Evolutionary conservation across 192 early-diverging fungal genomes (phyloP), one percentile per base, ranked within the genome.

Genomic region (Coemansia sp.): DNA sequence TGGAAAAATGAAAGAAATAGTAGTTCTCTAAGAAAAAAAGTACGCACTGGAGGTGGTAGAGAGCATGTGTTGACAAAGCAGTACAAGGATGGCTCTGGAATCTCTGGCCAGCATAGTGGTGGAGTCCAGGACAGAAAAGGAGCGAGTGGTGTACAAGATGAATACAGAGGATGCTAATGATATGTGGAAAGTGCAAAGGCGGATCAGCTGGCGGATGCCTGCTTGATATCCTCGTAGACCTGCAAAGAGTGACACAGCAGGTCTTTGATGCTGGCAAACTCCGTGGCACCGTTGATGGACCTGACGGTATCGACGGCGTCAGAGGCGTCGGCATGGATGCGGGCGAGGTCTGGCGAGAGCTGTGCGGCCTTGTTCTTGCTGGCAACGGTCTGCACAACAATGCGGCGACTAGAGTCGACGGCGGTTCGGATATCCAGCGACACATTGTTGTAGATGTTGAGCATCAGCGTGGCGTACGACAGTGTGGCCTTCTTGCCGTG

Each of bases 401-500:
- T 49, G 22, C 71, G 63, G 65, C 79, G 79, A 41, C 62, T 68
- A 18, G 70, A 63, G 26, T 81, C 79, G 19, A 71, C 63, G 10
- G 79, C 70, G 1, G 65, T 22, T 43, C 72, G 72, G 51, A 81
- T 61, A 32, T 81, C 79, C 46, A 81, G 64, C 13, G 79, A 76
- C 10, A 81, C 73, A 65, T 81, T 73, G 74, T 81, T 81, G 67
- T 81, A 81, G 55, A 81, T 39, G 52, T 81, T 81, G 49, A 81
- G 79, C 71, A 73, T 81, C 46, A 81, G 65, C 39, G 79, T 81
- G 11, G 79, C 79, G 43, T 81, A 72, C 0, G 79, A 71, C 45
- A 81, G 74, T 36, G 79, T 81, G 12, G 71, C 65, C 36, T 66
- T 65, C 37, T 76, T 76, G 41, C 73, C 71, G 46, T 69, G 69